These are phyloP conservation scores for Verticillium nonalfalfae DNA, from an alignment of 2,329 filamentous ascomycete genomes.

Conservation along the genomic window DNA sequence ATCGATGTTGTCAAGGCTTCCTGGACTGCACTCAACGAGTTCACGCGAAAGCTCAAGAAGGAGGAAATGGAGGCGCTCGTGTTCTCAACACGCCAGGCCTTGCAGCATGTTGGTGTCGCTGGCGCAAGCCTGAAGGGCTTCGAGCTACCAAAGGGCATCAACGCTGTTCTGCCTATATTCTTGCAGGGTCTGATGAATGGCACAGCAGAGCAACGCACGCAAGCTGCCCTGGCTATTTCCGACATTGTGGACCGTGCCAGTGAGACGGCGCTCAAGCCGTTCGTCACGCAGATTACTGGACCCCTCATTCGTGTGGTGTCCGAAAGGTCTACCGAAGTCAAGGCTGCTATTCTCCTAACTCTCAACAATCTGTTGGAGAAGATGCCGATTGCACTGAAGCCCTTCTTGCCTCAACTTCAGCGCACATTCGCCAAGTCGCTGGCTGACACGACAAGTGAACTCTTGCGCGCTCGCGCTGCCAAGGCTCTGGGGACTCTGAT, in stretches of 20 bases:
- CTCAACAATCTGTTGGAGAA: constrained; percentile 95
- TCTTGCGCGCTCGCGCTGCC: constrained; percentile 79
- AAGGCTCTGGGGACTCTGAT: constrained; percentile 94
- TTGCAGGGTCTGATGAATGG: constrained; percentile 97
- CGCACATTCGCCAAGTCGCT: constrained; percentile 95
- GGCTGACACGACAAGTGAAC: constrained; percentile 86
- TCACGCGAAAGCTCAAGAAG: constrained; percentile 86
- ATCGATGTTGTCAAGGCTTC: constrained; percentile 78
- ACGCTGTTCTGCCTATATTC: constrained; percentile 93
- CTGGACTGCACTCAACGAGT: constrained; percentile 78
- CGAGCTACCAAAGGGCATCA: constrained; percentile 91
- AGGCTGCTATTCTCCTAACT: constrained; percentile 87
- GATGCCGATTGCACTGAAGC: constrained; percentile 91
- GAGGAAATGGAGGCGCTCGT: constrained; percentile 97
- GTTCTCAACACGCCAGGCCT: constrained; percentile 74
- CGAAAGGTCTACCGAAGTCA: constrained; percentile 92
- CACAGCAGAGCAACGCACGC: constrained; percentile 82
- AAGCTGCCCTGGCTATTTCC: constrained; percentile 87
- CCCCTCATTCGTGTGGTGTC: constrained; percentile 97
- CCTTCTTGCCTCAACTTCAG: constrained; percentile 93
- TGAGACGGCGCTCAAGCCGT: constrained; percentile 81
- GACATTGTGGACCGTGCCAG: constrained; percentile 93
- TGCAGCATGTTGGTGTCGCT: constrained; percentile 82
- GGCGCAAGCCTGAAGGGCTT: constrained; percentile 85
- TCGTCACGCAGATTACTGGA: constrained; percentile 95